Conservation (phyloP, 768 basidiomycete genomes). For the Roridomyces roridus region DNA sequence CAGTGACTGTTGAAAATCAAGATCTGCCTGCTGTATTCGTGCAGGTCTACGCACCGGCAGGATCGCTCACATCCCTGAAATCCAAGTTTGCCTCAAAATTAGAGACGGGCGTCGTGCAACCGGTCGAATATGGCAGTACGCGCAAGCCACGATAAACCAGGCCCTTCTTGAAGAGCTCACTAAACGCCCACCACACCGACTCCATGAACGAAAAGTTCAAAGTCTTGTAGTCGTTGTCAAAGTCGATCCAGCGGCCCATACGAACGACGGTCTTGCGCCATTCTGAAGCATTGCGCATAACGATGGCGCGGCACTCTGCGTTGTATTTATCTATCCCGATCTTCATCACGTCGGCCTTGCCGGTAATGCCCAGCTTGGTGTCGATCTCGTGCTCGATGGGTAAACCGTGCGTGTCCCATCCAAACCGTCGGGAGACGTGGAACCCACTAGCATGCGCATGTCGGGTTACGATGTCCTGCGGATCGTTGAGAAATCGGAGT, state of each 20-base stretch:
- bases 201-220: constrained; percentile 95
- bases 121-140: constrained; percentile 99
- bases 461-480: constrained; percentile 96
- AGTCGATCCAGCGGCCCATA: constrained; percentile 99
- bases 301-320: constrained; percentile 93
- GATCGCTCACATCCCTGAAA: constrained; percentile 94
- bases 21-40: no score
- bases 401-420: constrained; percentile 99
- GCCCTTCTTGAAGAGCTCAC: constrained; percentile 89
- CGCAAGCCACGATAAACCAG: constrained; percentile 92
- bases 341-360: constrained; percentile 89
- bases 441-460: constrained; percentile 93
- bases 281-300: constrained; percentile 95
- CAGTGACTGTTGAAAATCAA: constrained; percentile 64
- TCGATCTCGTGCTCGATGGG: constrained; percentile 99
- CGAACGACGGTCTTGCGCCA: constrained; percentile 96
- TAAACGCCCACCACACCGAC: constrained; percentile 99
- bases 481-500: constrained; percentile 5
- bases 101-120: constrained; percentile 92
- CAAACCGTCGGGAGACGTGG: constrained; percentile 93
- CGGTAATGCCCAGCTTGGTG: constrained; percentile 91
- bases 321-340: constrained; percentile 99
- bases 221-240: constrained; percentile 99
- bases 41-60: constrained; percentile 75
- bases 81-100: constrained; percentile 96